phyloP scores from a whole-genome alignment of 306 rosid genomes.

The Sphenostylis stenocarpa region DNA sequence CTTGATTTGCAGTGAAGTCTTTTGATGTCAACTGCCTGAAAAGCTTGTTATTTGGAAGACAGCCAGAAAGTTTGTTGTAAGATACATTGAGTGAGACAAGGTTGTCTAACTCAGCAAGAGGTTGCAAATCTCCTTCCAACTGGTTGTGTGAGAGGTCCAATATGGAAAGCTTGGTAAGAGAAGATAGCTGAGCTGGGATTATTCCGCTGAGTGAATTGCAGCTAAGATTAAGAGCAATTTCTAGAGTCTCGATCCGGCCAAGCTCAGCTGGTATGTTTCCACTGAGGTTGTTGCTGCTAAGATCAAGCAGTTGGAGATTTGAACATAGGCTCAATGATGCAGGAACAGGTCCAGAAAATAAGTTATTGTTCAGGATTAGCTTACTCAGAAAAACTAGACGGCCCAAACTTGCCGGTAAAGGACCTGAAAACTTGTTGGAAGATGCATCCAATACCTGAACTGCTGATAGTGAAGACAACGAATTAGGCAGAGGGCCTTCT shows the following conservation, averaged over 20 bases:
- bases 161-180: slow-evolving; percentile 75
- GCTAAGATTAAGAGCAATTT: slow-evolving; percentile 85
- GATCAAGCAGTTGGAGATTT: slow-evolving; percentile 88
- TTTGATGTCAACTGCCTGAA: slow-evolving; percentile 71
- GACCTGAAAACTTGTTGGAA: slow-evolving; percentile 59
- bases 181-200: slow-evolving; percentile 71
- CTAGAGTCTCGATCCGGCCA: slow-evolving; percentile 62
- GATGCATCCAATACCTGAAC: slow-evolving; percentile 88
- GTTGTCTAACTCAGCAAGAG: slow-evolving; percentile 68
- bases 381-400: slow-evolving; percentile 68
- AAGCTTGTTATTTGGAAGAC: slow-evolving; percentile 82
- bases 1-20: slow-evolving; percentile 70
- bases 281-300: slow-evolving; percentile 68
- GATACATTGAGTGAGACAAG: slow-evolving; percentile 91
- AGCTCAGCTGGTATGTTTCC: slow-evolving; percentile 74
- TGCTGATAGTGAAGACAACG: slow-evolving; percentile 62
- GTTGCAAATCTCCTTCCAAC: slow-evolving; percentile 70
- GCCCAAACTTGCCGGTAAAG: slow-evolving; percentile 66
- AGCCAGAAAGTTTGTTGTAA: slow-evolving; percentile 67
- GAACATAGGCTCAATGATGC: slow-evolving; percentile 66
- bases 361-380: slow-evolving; percentile 68
- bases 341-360: slow-evolving; percentile 77
- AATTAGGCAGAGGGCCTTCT: slow-evolving; percentile 64
- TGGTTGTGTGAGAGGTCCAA: slow-evolving; percentile 86
- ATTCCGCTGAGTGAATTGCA: slow-evolving; percentile 68